phyloP scores from a whole-genome alignment of 2,329 filamentous ascomycete genomes.

The Ophiostoma tasmaniense region DNA sequence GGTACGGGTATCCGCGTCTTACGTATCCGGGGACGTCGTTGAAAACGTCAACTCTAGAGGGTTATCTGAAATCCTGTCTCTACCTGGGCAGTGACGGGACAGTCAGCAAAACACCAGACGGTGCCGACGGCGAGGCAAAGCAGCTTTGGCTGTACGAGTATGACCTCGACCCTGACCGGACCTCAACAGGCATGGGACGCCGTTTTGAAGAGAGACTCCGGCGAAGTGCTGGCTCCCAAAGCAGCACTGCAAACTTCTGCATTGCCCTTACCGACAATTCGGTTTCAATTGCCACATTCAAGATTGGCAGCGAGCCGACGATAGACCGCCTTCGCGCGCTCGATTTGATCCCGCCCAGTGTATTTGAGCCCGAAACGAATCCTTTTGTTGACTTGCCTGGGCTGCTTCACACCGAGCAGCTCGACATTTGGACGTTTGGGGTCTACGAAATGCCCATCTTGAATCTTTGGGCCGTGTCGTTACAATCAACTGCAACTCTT shows the following conservation, averaged over 20 bases:
- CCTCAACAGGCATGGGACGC: neutral
- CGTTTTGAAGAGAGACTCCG: neutral
- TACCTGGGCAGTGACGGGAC: neutral
- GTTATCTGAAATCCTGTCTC: neutral
- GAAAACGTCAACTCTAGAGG: neutral
- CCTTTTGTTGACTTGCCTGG: neutral
- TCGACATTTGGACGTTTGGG: neutral
- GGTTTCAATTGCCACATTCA: neutral
- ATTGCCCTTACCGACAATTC: neutral
- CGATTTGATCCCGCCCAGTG: neutral
- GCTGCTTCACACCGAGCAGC: neutral
- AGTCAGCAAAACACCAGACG: neutral
- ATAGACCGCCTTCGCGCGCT: neutral
- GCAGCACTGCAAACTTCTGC: neutral
- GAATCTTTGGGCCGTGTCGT: neutral
- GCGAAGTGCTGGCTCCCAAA: neutral
- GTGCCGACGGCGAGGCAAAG: neutral
- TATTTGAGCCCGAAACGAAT: neutral
- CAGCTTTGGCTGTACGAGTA: neutral
- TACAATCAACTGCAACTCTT: neutral
- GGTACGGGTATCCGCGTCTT: neutral
- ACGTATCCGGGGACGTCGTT: neutral
- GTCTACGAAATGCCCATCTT: neutral
- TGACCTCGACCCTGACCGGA: neutral
- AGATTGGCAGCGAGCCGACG: neutral